phyloP scores from a whole-genome alignment of 352 stramenopile species.

The Pythium inflatum region DNA sequence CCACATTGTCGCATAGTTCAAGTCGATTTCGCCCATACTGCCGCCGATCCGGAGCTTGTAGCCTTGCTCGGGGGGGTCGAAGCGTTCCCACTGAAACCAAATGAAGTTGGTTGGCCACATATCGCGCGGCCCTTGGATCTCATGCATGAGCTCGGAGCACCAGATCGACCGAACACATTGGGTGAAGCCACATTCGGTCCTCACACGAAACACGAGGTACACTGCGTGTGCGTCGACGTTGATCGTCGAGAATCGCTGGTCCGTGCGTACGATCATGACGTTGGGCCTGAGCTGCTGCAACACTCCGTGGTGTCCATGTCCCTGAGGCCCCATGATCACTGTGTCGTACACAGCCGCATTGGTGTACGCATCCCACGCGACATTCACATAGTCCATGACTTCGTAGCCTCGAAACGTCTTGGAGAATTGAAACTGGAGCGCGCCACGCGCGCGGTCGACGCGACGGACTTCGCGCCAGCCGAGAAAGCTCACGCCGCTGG shows the following conservation, averaged over 20 bases:
- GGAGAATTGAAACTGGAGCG: conserved; percentile 15
- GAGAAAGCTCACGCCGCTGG: conserved; percentile 1
- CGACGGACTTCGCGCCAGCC: conserved; percentile 20
- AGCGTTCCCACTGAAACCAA: background rate
- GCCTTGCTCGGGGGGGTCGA: background rate
- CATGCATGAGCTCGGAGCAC: background rate
- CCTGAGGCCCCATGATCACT: no score
- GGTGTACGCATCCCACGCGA: conserved; percentile 8
- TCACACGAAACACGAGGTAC: background rate
- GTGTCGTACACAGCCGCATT: background rate
- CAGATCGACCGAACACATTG: background rate
- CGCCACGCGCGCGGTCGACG: background rate
- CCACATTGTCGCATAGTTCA: background rate
- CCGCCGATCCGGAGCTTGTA: background rate
- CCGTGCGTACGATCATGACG: background rate
- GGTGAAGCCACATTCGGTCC: background rate
- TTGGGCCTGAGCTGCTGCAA: background rate
- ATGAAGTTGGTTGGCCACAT: background rate
- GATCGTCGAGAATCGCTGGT: background rate
- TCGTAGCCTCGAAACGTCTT: background rate
- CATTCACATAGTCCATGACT: conserved; percentile 2
- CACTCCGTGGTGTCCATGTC: background rate
- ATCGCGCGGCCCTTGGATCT: background rate
- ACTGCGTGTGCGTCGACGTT: background rate
- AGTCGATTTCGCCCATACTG: background rate